Conservation (phyloP, 805 yeast species). For the Candida ascalaphidarum region DNA sequence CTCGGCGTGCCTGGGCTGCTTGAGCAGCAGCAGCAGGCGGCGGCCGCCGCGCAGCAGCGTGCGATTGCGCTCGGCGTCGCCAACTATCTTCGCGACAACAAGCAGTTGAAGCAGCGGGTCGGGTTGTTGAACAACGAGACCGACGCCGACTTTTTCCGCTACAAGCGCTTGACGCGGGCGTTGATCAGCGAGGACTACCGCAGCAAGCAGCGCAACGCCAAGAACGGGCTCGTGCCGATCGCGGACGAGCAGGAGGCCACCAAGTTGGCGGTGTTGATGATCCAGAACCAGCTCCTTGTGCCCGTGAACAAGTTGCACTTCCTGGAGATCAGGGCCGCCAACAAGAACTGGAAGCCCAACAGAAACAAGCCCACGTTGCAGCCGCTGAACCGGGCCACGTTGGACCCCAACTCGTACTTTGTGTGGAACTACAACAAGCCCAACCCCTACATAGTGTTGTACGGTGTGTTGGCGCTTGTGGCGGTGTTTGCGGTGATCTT, state of each 20-base stretch:
- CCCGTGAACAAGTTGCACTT: slow-evolving; percentile 73
- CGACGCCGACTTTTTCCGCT: slow-evolving; percentile 79
- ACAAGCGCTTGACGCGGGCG: slow-evolving; percentile 76
- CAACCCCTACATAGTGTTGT: slow-evolving; percentile 53
- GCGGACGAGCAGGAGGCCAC: slow-evolving; percentile 47
- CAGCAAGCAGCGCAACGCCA: slow-evolving; percentile 39
- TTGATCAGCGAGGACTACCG: slow-evolving; percentile 66
- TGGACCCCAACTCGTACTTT: slow-evolving; percentile 63
- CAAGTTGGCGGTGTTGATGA: slow-evolving; percentile 55
- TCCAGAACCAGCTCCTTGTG: slow-evolving; percentile 63
- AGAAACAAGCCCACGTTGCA: slow-evolving; percentile 55
- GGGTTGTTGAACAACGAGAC: slow-evolving; percentile 64
- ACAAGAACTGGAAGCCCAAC: slow-evolving; percentile 52
- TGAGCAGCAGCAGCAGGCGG: slow-evolving; percentile 3
- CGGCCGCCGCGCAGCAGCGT: slow-evolving; percentile 9
- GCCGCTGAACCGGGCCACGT: slow-evolving; percentile 46
- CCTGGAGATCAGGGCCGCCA: slow-evolving; percentile 46
- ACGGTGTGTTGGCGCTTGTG: slow-evolving; percentile 58
- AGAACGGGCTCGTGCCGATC: slow-evolving; percentile 34
- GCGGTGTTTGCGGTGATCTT: slow-evolving; percentile 56
- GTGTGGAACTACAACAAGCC: slow-evolving; percentile 78
- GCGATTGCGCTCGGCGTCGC: slow-evolving; percentile 68
- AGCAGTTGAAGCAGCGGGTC: slow-evolving; percentile 67
- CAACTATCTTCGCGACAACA: slow-evolving; percentile 55
- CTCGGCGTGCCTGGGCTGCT: too few species aligned